These are phyloP conservation scores for Polyporus tsugae DNA, from an alignment of 1,284 basidiomycete species.

Conservation along the genomic window DNA sequence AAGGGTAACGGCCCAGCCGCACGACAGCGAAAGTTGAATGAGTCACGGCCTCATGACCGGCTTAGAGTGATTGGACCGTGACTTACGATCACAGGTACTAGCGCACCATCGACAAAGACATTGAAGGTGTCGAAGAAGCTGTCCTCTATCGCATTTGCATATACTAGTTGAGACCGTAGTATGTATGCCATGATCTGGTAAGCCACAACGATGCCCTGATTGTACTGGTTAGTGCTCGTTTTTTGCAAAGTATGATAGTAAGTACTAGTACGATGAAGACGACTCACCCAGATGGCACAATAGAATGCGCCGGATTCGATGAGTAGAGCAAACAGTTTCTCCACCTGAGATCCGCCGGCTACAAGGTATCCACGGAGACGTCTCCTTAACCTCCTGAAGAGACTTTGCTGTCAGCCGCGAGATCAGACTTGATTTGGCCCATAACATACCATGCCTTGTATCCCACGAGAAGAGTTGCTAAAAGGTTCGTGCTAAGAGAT, in stretches of 20 bases:
- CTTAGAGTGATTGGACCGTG: no score
- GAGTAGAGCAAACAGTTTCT: background rate
- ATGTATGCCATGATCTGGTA: background rate
- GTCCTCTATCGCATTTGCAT: background rate
- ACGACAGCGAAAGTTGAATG: no score
- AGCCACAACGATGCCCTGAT: background rate
- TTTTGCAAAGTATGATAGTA: no score
- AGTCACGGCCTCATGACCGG: background rate
- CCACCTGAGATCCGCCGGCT: background rate
- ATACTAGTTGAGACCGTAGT: no score
- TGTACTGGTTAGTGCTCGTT: background rate
- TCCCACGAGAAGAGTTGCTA: background rate
- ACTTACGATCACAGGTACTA: background rate
- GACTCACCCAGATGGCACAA: conserved; percentile 3
- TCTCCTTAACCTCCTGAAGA: background rate
- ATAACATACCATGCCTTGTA: background rate
- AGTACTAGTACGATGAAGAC: background rate
- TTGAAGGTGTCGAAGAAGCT: no score
- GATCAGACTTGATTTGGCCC: no score
- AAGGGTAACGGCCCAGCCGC: background rate
- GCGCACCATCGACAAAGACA: no score
- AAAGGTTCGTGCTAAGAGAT: background rate
- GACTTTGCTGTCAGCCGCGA: background rate
- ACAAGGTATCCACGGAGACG: background rate
- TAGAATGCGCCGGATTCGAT: conserved; percentile 1